phyloP scores from a whole-genome alignment of 208 protist species.

The Leishmania tarentolae region DNA sequence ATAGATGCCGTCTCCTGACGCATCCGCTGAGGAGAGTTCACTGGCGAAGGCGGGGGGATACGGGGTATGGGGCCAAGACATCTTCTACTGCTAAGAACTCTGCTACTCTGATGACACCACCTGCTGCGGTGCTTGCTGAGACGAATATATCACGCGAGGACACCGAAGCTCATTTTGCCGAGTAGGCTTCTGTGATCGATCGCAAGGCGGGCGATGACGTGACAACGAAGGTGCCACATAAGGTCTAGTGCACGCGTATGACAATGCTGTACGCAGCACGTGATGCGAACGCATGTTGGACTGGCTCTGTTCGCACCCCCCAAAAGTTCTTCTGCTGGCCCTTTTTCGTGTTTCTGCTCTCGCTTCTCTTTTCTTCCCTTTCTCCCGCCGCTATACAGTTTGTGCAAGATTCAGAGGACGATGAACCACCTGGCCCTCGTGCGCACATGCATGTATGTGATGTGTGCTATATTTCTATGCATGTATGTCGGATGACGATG shows the following conservation, averaged over 20 bases:
- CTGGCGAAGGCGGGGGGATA: background rate
- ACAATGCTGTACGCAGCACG: background rate
- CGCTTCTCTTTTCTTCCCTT: background rate
- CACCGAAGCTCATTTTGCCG: slow-evolving; percentile 12
- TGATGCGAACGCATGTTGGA: background rate
- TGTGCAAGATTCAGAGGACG: background rate
- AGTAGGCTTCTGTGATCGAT: slow-evolving; percentile 6
- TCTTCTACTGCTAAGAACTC: background rate
- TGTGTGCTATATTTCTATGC: background rate
- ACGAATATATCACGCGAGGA: background rate
- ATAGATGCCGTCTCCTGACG: slow-evolving; percentile 1
- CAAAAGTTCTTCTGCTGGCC: background rate
- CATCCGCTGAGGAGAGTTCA: background rate
- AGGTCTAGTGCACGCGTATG: slow-evolving; percentile 2
- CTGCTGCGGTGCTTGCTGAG: background rate
- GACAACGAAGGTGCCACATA: slow-evolving; percentile 9
- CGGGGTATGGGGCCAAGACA: background rate
- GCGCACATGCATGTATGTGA: background rate
- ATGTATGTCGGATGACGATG: background rate
- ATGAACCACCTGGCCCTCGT: background rate
- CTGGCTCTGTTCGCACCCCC: background rate
- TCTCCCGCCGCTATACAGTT: background rate
- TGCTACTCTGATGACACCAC: background rate
- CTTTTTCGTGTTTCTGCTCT: background rate
- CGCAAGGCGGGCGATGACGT: slow-evolving; percentile 6